A percentile compares a stretch with the other conserved stretches of the same genome.
Evolutionary conservation across 257 asterid species (phyloP).

Genomic region (Vinca minor): DNA sequence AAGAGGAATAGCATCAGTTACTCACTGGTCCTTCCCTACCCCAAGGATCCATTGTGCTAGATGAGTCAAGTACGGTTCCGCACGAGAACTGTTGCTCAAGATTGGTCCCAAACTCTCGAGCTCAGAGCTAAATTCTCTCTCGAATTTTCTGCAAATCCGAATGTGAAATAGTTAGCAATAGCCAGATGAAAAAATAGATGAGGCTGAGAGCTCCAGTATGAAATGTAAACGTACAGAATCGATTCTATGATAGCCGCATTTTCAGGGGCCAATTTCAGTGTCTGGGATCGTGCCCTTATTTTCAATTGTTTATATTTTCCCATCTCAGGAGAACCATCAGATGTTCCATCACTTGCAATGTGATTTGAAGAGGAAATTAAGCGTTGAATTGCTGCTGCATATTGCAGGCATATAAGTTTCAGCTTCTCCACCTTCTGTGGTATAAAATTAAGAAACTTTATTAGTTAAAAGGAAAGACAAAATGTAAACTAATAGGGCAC

Average conservation of each 20-base stretch:
- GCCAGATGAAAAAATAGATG: conserved; percentile 2
- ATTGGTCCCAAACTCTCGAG: conserved; percentile 84
- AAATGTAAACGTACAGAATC: conserved; percentile 50
- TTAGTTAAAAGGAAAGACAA: conserved; percentile 12
- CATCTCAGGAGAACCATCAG: conserved; percentile 26
- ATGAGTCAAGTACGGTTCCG: conserved; percentile 91
- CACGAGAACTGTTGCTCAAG: conserved; percentile 76
- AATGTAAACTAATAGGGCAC: not conserved
- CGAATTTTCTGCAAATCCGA: conserved; percentile 62
- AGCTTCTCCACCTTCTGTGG: conserved; percentile 88
- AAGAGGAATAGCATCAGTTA: too few species aligned
- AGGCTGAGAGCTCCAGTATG: not conserved
- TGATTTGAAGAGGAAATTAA: conserved; percentile 57
- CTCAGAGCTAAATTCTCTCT: conserved; percentile 64
- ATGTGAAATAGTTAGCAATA: too few species aligned
- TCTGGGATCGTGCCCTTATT: conserved; percentile 55
- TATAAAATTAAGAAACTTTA: conserved; percentile 9
- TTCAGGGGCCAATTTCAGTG: conserved; percentile 48
- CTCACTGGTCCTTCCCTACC: conserved; percentile 72
- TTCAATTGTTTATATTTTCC: conserved; percentile 55
- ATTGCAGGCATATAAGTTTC: conserved; percentile 81
- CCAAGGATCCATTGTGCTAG: conserved; percentile 98
- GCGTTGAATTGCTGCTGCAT: conserved; percentile 86
- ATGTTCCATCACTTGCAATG: conserved; percentile 24
- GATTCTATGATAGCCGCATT: conserved; percentile 51